Evolutionary conservation across 306 rosid genomes (phyloP), one percentile per base, ranked within the genome.

Genomic region (Rosa rugosa): DNA sequence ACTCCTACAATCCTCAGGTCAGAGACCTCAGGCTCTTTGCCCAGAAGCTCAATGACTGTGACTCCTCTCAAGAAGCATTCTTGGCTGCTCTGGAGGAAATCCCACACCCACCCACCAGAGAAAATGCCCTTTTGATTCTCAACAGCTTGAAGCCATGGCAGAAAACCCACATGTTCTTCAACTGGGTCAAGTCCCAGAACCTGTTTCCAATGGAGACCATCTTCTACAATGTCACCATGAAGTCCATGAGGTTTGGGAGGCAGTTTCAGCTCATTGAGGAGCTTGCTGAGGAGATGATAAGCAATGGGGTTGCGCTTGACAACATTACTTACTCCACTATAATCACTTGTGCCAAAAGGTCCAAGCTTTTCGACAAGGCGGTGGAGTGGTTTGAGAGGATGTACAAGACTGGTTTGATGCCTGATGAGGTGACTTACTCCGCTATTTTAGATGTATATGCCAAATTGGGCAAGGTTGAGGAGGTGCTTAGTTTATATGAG

Each of bases 391-490:
- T 95, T 79, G 98, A 93, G 86, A 87, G 91, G 79, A 93, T 95
- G 97, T 95, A 95, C 85, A 89, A 87, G 86, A 95, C 96, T 1
- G 97, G 96, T 45, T 85, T 90, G 87, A 93, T 93, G 93, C 99
- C 98, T 6, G 99, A 95, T 71, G 99, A 92, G 90, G 97, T 95
- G 65, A 95, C 99, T n/a, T 93, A 91, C 70, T 93, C 99, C 8
- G 89, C 92, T 73, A 87, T 93, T 49, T 82, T 93, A 65, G 98
- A 91, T 88, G 99, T 96, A 82, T 96, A 96, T 91, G 99, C 94
- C 20, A 83, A 85, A 38, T 72, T 89, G 80, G 93, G 97, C 1
- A 96, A 89, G 71, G 97, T 93, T 75, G 97, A 93, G 80, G 98
- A 93, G 73, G 98, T 88, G 34, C 81, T 93, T 11, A 90, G 81